A percentile compares a stretch with the other conserved stretches of the same genome.
These are phyloP conservation scores for Trypanosoma melophagium DNA, from an alignment of 208 protist genomes.

Conservation along the genomic window DNA sequence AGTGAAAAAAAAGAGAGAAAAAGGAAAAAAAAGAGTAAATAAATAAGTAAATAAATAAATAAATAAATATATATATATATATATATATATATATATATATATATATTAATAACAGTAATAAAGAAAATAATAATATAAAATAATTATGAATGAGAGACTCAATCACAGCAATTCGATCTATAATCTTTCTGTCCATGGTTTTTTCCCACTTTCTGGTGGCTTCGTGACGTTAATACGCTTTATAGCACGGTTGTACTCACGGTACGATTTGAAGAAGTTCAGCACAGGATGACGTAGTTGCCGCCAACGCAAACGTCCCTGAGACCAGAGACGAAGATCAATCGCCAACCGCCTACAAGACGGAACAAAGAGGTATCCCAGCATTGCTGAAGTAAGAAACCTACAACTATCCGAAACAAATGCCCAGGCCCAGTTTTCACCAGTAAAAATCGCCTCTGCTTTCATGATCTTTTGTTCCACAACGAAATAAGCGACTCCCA, in stretches of 20 bases:
- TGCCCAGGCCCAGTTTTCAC: slow-evolving; percentile 89
- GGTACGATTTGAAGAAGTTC: slow-evolving; percentile 88
- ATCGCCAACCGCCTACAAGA: slow-evolving; percentile 66
- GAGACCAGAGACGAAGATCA: slow-evolving; percentile 61
- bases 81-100: no score
- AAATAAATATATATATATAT: no score
- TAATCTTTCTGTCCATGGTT: slow-evolving; percentile 81
- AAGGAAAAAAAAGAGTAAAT: slow-evolving; percentile 16
- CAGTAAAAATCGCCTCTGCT: slow-evolving; percentile 79
- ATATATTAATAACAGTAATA: not conserved
- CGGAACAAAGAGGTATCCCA: slow-evolving; percentile 77
- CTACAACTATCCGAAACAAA: slow-evolving; percentile 86
- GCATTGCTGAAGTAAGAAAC: slow-evolving; percentile 61
- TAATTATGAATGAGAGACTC: not conserved
- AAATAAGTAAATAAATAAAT: not conserved
- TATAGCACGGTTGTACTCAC: slow-evolving; percentile 78
- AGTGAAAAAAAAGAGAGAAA: not conserved
- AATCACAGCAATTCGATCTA: slow-evolving; percentile 13
- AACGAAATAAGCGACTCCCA: slow-evolving; percentile 75
- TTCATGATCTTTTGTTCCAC: slow-evolving; percentile 87
- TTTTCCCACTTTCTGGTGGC: slow-evolving; percentile 56
- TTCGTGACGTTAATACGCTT: slow-evolving; percentile 82
- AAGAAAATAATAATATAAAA: slow-evolving; percentile 14
- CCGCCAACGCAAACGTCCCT: slow-evolving; percentile 68
- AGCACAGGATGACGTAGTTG: slow-evolving; percentile 81